Conservation (phyloP, 2,329 filamentous ascomycete genomes). For the Verticillium nonalfalfae region DNA sequence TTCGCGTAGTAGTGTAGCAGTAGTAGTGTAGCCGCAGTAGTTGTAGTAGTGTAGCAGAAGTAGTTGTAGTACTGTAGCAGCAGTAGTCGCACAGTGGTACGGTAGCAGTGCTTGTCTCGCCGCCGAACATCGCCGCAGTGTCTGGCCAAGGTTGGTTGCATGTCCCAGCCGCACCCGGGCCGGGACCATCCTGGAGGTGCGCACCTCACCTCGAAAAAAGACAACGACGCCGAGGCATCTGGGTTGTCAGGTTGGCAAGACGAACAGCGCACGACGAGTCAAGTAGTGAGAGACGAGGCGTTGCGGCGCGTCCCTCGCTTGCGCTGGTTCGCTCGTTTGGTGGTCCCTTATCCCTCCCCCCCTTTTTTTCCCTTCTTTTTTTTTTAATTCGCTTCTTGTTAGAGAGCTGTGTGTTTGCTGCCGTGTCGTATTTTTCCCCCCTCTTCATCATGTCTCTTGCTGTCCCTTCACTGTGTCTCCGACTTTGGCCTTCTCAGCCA, state of each 20-base stretch:
- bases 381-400: no score
- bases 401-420: not conserved
- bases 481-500: not conserved
- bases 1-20: no score
- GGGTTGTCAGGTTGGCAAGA: not conserved
- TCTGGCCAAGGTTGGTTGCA: no score
- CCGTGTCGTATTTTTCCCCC: not conserved
- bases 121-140: no score
- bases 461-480: not conserved
- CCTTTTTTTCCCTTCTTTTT: not conserved
- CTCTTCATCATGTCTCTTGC: not conserved
- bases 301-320: slow-evolving; percentile 1
- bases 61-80: no score
- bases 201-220: no score
- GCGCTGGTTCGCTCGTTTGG: not conserved
- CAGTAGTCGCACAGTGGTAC: no score
- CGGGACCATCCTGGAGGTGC: not conserved
- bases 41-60: no score
- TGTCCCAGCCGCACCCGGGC: not conserved
- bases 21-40: no score
- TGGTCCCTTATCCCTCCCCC: not conserved
- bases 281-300: not conserved
- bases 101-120: no score
- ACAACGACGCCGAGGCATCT: no score
- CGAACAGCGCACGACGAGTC: no score